Conservation (phyloP, 441 rosid species). For the Hura crepitans region DNA sequence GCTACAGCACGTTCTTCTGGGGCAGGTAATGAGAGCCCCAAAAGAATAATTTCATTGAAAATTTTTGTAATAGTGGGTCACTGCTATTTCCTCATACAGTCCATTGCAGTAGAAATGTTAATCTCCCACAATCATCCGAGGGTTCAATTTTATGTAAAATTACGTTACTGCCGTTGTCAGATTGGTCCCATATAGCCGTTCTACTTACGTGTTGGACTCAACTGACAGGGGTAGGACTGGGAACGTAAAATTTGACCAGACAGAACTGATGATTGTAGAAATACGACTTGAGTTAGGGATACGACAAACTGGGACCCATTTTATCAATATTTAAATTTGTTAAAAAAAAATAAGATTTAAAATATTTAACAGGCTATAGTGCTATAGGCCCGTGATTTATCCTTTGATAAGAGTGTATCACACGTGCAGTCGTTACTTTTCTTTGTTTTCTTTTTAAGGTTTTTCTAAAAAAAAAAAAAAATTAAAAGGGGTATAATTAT, state of each 20-base stretch:
- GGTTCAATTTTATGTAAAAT: not conserved
- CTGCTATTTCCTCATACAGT: not conserved
- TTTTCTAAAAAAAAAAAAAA: no score
- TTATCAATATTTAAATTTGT: not conserved
- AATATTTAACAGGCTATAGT: not conserved
- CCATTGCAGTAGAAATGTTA: not conserved
- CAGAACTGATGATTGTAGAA: not conserved
- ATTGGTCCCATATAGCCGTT: not conserved
- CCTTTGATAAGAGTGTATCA: constrained; percentile 10
- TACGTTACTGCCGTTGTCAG: constrained; percentile 1
- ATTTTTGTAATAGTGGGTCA: constrained; percentile 10
- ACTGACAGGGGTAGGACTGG: constrained; percentile 18
- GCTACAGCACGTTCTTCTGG: constrained; percentile 1
- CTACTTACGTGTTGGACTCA: not conserved
- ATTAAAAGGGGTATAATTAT: no score
- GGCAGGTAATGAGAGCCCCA: not conserved
- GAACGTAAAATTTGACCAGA: constrained; percentile 5
- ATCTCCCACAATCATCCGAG: not conserved
- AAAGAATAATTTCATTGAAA: constrained; percentile 13
- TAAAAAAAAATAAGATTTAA: not conserved
- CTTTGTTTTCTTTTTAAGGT: not conserved
- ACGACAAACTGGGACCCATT: constrained; percentile 6
- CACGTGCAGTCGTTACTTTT: constrained; percentile 17
- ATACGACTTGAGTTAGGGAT: constrained; percentile 14
- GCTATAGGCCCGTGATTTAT: constrained; percentile 10